Conservation (phyloP, 2,329 filamentous ascomycete species). For the Venturiaceae sp. region DNA sequence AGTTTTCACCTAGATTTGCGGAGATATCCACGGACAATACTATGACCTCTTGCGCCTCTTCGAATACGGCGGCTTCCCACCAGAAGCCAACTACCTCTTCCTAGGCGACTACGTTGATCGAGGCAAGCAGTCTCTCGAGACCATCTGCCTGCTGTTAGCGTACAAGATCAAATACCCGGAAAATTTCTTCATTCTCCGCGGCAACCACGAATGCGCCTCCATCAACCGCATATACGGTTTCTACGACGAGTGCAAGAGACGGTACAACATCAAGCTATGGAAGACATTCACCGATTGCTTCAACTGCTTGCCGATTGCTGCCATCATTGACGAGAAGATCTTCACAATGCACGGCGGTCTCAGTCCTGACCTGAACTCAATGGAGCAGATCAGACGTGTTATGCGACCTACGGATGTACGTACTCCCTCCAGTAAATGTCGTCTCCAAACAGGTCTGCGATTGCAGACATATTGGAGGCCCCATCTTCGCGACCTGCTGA, state of each 20-base stretch:
- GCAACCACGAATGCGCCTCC: conserved; percentile 97
- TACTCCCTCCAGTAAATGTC: conserved; percentile 19
- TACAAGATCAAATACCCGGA: conserved; percentile 99
- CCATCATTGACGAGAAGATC: conserved; percentile 99
- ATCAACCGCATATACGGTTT: conserved; percentile 99
- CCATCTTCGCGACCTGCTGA: conserved; percentile 27
- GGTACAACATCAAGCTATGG: conserved; percentile 99
- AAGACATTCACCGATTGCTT: conserved; percentile 99
- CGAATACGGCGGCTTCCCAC: conserved; percentile 96
- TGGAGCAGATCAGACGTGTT: conserved; percentile 98
- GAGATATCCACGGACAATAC: conserved; percentile 98
- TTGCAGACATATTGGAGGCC: not conserved
- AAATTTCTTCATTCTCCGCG: conserved; percentile 98
- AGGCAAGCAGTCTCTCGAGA: conserved; percentile 98
- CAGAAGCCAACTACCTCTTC: conserved; percentile 98
- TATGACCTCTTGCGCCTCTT: conserved; percentile 95
- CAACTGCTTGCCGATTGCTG: conserved; percentile 96
- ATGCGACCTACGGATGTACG: conserved; percentile 98
- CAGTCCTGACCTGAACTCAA: conserved; percentile 94
- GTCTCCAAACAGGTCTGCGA: conserved; percentile 8
- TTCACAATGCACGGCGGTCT: conserved; percentile 99
- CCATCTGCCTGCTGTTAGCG: conserved; percentile 88
- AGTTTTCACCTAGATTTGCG: conserved; percentile 65
- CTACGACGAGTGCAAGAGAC: conserved; percentile 98
- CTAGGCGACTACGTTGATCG: conserved; percentile 97